Base-by-base conservation (phyloP, 140 eudicot species). In the Senecio squalidus region DNA sequence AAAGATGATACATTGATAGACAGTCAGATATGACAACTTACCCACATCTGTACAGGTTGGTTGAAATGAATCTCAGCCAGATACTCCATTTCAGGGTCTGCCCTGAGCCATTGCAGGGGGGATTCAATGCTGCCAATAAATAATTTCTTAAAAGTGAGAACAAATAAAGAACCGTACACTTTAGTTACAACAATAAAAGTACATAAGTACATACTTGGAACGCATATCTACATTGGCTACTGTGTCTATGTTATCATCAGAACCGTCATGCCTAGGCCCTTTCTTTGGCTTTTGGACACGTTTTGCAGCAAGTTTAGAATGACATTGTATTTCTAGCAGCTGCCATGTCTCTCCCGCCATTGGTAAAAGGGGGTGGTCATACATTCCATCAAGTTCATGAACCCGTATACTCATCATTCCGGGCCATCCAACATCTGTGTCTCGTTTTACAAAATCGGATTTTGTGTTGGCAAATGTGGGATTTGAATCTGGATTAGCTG, bases 31-130 rank as follows among this genome's bases (percentile, higher is more conserved):
- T 57, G 9, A 61, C 16, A 49, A 40, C 98, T 77, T 85, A 90
- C 98, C 98, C 98, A 92, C 98, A 92, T 92, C 82, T 75, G 96
- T 36, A 84, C 84, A 64, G 98, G 96, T 72, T 92, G 98, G 62
- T 79, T 77, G 57, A 84, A 84, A 74, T 86, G 94, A 56, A 87
- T 79, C 73, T 87, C 95, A 75, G 98, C 98, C 70, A 92, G 93
- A 76, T 92, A 92, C 76, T 92, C 98, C 98, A 84, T 81, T 67
- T 86, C 95, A 23, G 98, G 98, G 66, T 92, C 98, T 8, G 98
- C 98, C 71, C 98, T 79, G 46, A 92, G 82, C 98, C 98, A 92
- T 74, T 84, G 74, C 74, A 92, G 49, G 23, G 98, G 93, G 29
- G 98, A 87, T 51, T 92, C 98, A 64, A 69, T 63, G 60, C 98